Conservation (phyloP, 176 grass and related monocot species). For the Hsuehochloa calcarea region DNA sequence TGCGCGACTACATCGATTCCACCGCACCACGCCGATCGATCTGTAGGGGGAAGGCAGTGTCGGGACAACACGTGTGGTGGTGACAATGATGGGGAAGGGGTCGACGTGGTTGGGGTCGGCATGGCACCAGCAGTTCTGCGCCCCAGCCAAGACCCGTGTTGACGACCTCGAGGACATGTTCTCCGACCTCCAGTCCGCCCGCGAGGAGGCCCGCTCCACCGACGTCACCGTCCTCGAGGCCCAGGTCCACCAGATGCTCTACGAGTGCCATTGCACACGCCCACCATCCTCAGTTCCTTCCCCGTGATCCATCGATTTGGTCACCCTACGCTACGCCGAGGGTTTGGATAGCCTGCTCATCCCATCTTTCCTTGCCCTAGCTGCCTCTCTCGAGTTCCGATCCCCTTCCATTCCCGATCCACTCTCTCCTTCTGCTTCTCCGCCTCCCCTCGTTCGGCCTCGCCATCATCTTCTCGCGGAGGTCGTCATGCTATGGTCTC, state of each 20-base stretch:
- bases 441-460: too few relatives aligned
- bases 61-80: neutral
- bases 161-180: slow-evolving; percentile 93
- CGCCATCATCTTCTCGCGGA: too few relatives aligned
- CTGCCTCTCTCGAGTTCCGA: too few relatives aligned
- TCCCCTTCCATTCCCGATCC: too few relatives aligned
- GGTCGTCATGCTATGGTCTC: too few relatives aligned
- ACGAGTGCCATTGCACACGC: slow-evolving; percentile 37
- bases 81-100: slow-evolving; percentile 63
- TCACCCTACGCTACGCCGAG: too few relatives aligned
- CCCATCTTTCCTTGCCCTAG: too few relatives aligned
- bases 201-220: slow-evolving; percentile 72
- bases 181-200: slow-evolving; percentile 77
- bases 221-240: slow-evolving; percentile 77
- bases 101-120: neutral
- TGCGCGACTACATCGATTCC: neutral
- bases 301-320: too few relatives aligned
- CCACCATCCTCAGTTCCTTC: too few relatives aligned
- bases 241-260: slow-evolving; percentile 92
- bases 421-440: too few relatives aligned
- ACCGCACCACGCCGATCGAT: neutral
- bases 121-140: slow-evolving; percentile 79
- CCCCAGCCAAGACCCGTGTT: slow-evolving; percentile 73
- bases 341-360: too few relatives aligned
- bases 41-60: neutral